Base-by-base conservation (phyloP, 192 early-diverging fungal species). In the Entomortierella parvispora region DNA sequence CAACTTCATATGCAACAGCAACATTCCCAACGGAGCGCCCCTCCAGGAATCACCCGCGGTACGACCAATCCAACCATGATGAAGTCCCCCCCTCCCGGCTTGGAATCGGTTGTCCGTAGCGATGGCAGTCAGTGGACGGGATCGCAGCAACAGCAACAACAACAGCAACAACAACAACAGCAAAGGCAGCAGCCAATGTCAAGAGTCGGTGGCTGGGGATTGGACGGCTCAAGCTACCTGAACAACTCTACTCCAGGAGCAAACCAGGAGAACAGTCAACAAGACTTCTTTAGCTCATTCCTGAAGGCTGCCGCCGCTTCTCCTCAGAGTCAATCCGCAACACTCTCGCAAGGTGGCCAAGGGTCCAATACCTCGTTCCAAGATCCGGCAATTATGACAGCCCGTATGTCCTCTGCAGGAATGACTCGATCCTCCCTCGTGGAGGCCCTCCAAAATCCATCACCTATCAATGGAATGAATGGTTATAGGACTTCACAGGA, bases 351-450 rank as follows among this genome's bases (percentile, higher is more conserved):
- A 0, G 37, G 40, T 47, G 54, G 26, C 58, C 53, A 37, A 49
- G 60, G 59, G 47, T 55, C 17, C 11, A 6, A 17, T 20, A 47
- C 66, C 37, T 55, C 81, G 14, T 85, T 89, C 74, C 84, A 84
- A 42, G 87, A 89, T 63, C 87, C 87, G 10, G 87, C 87, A 2
- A 89, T 89, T 47, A 89, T 89, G 87, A 77, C 85, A 0, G 84
- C 78, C 20, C 80, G 81, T 0, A 58, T 82, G 18, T 71, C 81
- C 28, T 26, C 65, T 7, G 45, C 72, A 25, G 55, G 56, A 34
- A 54, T 55, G 1, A 18, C 65, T 4, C 55, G 55, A 31, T 58
- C 72, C 9, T 68, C 65, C 3, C 48, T 68, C 11, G 55, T 68
- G 17, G 74, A 77, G n/a, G 66, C 74, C 25, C 55, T 77, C 12